These are phyloP conservation scores for Debaryomyces tyrocola DNA, from an alignment of 805 yeast genomes.

Conservation along the genomic window DNA sequence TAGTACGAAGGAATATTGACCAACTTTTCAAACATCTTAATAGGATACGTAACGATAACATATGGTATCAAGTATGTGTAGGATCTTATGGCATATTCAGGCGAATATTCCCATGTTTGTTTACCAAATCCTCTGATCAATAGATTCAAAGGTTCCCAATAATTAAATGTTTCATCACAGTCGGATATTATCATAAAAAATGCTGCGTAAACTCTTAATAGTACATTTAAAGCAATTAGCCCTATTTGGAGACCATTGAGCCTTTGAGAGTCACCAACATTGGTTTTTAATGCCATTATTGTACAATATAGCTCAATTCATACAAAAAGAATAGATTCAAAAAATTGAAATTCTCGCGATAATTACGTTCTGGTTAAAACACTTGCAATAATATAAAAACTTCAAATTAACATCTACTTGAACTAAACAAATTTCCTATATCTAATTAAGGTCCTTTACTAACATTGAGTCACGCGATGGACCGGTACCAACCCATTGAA, in stretches of 20 bases:
- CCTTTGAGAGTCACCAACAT: background rate
- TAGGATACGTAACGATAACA: constrained; percentile 26
- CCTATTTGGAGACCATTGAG: background rate
- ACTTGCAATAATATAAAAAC: no score
- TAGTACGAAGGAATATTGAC: constrained; percentile 21
- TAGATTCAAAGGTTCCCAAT: constrained; percentile 90
- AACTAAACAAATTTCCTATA: background rate
- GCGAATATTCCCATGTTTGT: constrained; percentile 96
- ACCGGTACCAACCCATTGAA: constrained; percentile 98
- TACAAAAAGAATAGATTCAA: no score
- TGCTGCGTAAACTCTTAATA: constrained; percentile 38
- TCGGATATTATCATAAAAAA: constrained; percentile 74
- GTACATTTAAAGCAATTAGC: constrained; percentile 4
- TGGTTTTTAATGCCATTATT: background rate
- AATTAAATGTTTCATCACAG: constrained; percentile 90
- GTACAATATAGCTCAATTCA: background rate
- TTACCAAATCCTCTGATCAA: constrained; percentile 81
- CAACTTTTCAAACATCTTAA: constrained; percentile 10
- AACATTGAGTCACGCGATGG: constrained; percentile 95
- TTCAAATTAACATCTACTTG: background rate
- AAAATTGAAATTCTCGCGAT: no score
- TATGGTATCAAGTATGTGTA: constrained; percentile 72
- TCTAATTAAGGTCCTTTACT: constrained; percentile 39
- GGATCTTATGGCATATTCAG: constrained; percentile 82
- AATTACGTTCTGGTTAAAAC: no score